Evolutionary conservation across 164 flowering plant species (phyloP), one percentile per base, ranked within the genome.

Genomic region (Piper longum): DNA sequence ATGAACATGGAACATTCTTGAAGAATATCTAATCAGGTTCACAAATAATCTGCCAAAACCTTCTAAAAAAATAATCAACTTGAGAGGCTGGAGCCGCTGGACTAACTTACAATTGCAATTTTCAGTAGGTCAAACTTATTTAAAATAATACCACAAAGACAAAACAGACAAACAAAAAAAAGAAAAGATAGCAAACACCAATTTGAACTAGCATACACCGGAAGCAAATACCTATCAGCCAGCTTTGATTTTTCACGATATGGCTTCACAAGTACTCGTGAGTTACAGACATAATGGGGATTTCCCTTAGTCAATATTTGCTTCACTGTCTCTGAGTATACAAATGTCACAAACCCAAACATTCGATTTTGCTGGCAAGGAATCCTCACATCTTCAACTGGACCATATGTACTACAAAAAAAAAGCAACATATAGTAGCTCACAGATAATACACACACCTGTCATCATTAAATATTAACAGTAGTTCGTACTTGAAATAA

Each of bases 191-290:
- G 48, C 48, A 44, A 5, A 44, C 48, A 44, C 11, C 48, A 44
- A 44, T 44, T 26, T 26, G 36, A 26, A 26, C 9, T 9, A 48
- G 52, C 9, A 48, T 48, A 26, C 36, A 26, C 36, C 2, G 11
- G 14, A 48, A 5, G 52, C 52, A 48, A 8, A 48, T 60, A 87
- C 98, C 91, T 82, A 57, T 87, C 95, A 51, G 67, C 44, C 43
- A 79, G 80, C 81, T 80, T 92, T 2, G 91, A 66, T 57, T 89
- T 91, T 66, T 90, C 99, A 62, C 84, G 63, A 72, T 95, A 95
- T 51, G 99, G 99, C 65, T 95, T 95, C 18, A 95, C 99, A 44
- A 88, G 93, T 48, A 95, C 97, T 18, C 97, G 95, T 68, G 96
- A 81, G 17, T 88, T 95, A 64, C 96, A 81, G 17, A 95, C 86